Evolutionary conservation across 495 filamentous ascomycete genomes (phyloP).

Genomic region (Penicillium longicatenatum): DNA sequence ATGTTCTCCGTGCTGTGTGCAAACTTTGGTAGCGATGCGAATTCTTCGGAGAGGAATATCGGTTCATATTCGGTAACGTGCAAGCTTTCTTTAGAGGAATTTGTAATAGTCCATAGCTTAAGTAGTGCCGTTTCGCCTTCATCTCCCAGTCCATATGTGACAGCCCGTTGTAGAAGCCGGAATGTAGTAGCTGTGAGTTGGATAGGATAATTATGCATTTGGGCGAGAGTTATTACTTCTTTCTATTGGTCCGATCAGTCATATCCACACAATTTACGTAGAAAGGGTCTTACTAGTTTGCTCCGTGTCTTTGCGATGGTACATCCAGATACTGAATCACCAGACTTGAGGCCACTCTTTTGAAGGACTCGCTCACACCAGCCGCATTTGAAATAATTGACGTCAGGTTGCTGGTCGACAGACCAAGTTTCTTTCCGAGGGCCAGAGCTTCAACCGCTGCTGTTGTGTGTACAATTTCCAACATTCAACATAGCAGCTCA

Average conservation of each 20-base stretch:
- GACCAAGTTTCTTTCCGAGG: conserved; percentile 9
- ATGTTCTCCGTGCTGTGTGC: too few relatives aligned
- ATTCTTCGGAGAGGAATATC: too few relatives aligned
- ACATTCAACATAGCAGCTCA: conserved; percentile 5
- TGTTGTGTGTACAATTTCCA: conserved; percentile 10
- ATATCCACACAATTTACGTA: too few relatives aligned
- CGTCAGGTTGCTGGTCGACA: conserved; percentile 8
- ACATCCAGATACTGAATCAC: not conserved
- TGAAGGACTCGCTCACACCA: not conserved
- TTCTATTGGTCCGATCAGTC: conserved; percentile 7
- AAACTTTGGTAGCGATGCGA: too few relatives aligned
- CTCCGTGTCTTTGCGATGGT: conserved; percentile 6
- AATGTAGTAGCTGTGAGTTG: conserved; percentile 12
- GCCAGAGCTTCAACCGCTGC: conserved; percentile 15
- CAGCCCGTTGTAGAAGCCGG: conserved; percentile 11
- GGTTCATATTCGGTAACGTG: too few relatives aligned
- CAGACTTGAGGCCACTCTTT: too few relatives aligned
- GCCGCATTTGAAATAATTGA: conserved; percentile 16
- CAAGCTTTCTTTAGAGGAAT: too few relatives aligned
- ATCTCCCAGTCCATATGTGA: conserved; percentile 6
- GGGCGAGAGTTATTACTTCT: conserved; percentile 12
- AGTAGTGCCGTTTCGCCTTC: conserved; percentile 10
- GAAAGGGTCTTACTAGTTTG: conserved; percentile 10
- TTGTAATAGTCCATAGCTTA: conserved; percentile 6
- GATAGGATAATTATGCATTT: conserved; percentile 10